A percentile compares a stretch with the other conserved stretches of the same genome.
phyloP scores from a whole-genome alignment of 495 filamentous ascomycete genomes.

The Patellaria atrata region DNA sequence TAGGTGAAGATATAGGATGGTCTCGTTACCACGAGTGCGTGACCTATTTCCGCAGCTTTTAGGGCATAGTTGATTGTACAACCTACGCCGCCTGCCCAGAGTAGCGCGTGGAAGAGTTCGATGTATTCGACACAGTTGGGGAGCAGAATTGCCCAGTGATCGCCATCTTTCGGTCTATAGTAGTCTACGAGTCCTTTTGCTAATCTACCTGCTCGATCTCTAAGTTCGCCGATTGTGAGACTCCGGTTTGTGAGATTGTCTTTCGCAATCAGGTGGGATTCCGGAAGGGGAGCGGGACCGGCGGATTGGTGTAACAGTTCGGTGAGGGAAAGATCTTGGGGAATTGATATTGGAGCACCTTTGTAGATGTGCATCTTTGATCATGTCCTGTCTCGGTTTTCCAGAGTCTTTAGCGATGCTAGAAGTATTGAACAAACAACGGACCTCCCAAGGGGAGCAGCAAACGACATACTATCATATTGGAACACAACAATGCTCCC shows the following conservation, averaged over 20 bases:
- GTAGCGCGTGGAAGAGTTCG: constrained; percentile 22
- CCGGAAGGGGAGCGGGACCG: constrained; percentile 19
- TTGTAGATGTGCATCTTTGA: constrained; percentile 25
- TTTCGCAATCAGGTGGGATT: constrained; percentile 27
- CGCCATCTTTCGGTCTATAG: constrained; percentile 20
- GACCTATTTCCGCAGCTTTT: constrained; percentile 12
- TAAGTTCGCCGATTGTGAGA: constrained; percentile 24
- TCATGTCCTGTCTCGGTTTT: not conserved
- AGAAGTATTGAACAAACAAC: no score
- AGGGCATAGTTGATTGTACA: constrained; percentile 14
- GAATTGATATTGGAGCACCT: constrained; percentile 22
- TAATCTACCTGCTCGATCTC: constrained; percentile 25
- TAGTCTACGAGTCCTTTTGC: constrained; percentile 22
- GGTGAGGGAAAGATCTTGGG: constrained; percentile 24
- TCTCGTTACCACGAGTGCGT: constrained; percentile 9
- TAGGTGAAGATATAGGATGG: constrained; percentile 23
- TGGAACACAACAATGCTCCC: no score
- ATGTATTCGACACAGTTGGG: constrained; percentile 29
- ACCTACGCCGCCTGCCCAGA: constrained; percentile 12
- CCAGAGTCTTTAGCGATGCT: no score
- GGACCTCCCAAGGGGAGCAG: no score
- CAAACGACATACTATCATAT: no score
- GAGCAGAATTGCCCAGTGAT: constrained; percentile 25
- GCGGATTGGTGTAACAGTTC: constrained; percentile 26
- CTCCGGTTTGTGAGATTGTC: constrained; percentile 28